Base-by-base conservation (phyloP, 2,329 filamentous ascomycete species). In the Neocucurbitaria cava region DNA sequence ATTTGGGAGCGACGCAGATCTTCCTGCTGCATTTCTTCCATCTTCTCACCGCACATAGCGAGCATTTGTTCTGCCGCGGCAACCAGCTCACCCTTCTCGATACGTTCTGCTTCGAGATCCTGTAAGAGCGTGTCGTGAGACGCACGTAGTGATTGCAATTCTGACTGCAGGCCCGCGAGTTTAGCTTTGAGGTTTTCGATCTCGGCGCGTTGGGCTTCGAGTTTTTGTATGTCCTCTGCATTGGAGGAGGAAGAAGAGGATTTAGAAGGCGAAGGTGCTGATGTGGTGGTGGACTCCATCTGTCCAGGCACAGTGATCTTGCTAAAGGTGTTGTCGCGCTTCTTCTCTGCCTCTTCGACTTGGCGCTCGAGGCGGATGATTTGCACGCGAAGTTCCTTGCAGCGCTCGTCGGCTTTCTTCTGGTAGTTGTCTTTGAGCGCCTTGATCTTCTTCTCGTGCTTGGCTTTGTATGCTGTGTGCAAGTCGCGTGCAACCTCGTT, bases 371-470 rank as follows among this genome's bases (percentile, higher is more conserved):
- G 82, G 39, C 89, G 85, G 41, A 87, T 87, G 39, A 96, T 82
- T 58, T 87, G 87, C 17, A 76, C 74, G 76, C 96, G 90, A 2
- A 96, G 85, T 66, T 94, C 90, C 49, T 85, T 86, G 52, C 94
- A 86, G 70, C 89, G 91, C 82, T 96, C 96, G 77, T 96, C 92
- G 85, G 92, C 95, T 49, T 94, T 88, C 42, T 85, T 85, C 75
- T 97, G 92, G 78, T 98, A 88, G 69, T 83, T 86, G 66, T 87
- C 86, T 73, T 88, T 98, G 61, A 99, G 82, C 3, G 93, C 94
- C 1, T 91, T 86, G 40, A 98, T 94, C 80, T 99, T 99, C 59
- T 89, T 91, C 79, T 98, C 94, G 74, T 99, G 95, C 79, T 99
- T 99, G 72, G 89, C 88, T 80, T 97, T 98, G 84, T 99, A 99